Evolutionary conservation across 129 eudicot species (phyloP).

Genomic region (Sambucus nigra): DNA sequence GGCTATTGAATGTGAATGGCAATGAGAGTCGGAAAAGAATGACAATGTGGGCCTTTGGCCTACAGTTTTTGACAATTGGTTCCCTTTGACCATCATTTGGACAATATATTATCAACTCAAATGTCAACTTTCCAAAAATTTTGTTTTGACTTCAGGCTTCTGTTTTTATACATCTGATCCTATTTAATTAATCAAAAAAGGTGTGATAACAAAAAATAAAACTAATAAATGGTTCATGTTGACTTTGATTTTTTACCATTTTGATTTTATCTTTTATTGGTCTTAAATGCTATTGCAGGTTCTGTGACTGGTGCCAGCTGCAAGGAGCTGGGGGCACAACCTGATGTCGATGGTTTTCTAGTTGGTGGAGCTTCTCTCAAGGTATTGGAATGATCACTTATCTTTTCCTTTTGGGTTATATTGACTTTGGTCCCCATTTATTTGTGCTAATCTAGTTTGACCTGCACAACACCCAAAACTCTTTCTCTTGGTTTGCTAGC

Average conservation of each 20-base stretch:
- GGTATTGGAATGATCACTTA: constrained; percentile 28
- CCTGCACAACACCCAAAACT: too few species aligned
- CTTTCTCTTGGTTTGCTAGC: not conserved
- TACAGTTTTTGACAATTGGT: not conserved
- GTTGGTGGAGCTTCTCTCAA: constrained; percentile 98
- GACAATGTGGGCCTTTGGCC: constrained; percentile 1
- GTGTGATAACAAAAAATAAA: not conserved
- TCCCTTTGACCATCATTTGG: too few species aligned
- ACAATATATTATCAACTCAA: not conserved
- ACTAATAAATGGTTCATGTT: too few species aligned
- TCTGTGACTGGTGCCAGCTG: constrained; percentile 86
- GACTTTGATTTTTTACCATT: too few species aligned
- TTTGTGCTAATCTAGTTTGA: too few species aligned
- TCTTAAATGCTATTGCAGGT: constrained; percentile 28
- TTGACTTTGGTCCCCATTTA: too few species aligned
- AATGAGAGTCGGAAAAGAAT: not conserved
- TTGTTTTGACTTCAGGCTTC: not conserved
- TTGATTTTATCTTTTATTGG: too few species aligned
- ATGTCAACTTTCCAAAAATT: not conserved
- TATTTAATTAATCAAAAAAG: not conserved
- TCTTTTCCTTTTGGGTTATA: too few species aligned
- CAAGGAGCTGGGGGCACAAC: constrained; percentile 76
- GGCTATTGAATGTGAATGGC: not conserved
- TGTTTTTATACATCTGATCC: not conserved
- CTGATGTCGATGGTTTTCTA: constrained; percentile 93